phyloP scores from a whole-genome alignment of 306 rosid species.

The Cucumis sativus region Cucumber_9930_V3 NC_026661.2:3587501-3588000 shows the following conservation, averaged over 20 bases:
- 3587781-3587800: slow-evolving; percentile 68
- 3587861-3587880: slow-evolving; percentile 95
- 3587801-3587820: slow-evolving; percentile 93
- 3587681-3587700: slow-evolving; percentile 96
- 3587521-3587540: neutral
- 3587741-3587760: neutral
- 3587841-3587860: slow-evolving; percentile 98
- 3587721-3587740: slow-evolving; percentile 14
- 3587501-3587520: neutral
- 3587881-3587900: slow-evolving; percentile 94
- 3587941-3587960: neutral
- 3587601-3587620: slow-evolving; percentile 83
- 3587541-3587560: slow-evolving; percentile 2
- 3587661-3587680: slow-evolving; percentile 88
- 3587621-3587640: slow-evolving; percentile 82
- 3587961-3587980: neutral
- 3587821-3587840: slow-evolving; percentile 87
- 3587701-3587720: slow-evolving; percentile 54
- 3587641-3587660: slow-evolving; percentile 85
- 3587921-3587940: neutral
- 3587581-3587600: slow-evolving; percentile 78
- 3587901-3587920: slow-evolving; percentile 61
- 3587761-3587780: neutral
- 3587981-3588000: slow-evolving; percentile 95
- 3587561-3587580: slow-evolving; percentile 71